A percentile compares a stretch with the other conserved stretches of the same genome.
Evolutionary conservation across 73 alveolate species (phyloP).

Genomic region (Blepharisma japonicum): DNA sequence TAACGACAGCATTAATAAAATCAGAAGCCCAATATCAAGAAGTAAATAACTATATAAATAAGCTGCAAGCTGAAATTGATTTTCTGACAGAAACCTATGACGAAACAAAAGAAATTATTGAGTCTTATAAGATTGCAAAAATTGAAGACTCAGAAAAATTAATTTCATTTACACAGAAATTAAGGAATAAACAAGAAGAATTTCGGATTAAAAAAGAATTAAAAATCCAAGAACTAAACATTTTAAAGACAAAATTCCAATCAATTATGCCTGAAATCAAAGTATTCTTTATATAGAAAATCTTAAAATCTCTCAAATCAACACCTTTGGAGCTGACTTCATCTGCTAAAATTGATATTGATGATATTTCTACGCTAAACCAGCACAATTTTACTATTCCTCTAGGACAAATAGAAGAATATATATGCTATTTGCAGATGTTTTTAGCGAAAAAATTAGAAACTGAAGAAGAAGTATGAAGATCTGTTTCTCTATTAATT

Average conservation of each 20-base stretch:
- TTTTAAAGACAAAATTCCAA: neutral
- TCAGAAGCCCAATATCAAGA: slow-evolving; percentile 69
- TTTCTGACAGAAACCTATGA: slow-evolving; percentile 54
- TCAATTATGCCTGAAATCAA: neutral
- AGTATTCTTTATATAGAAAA: neutral
- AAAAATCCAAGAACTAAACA: neutral
- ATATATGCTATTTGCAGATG: neutral
- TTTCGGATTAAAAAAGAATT: neutral
- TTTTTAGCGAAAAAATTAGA: too few relatives aligned
- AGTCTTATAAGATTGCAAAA: neutral
- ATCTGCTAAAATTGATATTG: neutral
- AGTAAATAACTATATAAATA: slow-evolving; percentile 62
- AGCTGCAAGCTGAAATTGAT: slow-evolving; percentile 61
- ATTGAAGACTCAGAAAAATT: neutral
- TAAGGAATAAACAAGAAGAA: neutral
- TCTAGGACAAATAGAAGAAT: slow-evolving; percentile 16
- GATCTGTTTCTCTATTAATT: too few relatives aligned
- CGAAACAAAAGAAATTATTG: neutral
- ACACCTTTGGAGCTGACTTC: neutral
- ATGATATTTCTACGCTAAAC: neutral
- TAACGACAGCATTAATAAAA: slow-evolving; percentile 71
- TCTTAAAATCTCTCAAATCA: neutral
- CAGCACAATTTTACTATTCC: neutral
- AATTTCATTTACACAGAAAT: neutral
- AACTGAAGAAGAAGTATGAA: too few relatives aligned